phyloP scores from a whole-genome alignment of 1,284 basidiomycete genomes.

The Trichosporon coremiiforme region DNA sequence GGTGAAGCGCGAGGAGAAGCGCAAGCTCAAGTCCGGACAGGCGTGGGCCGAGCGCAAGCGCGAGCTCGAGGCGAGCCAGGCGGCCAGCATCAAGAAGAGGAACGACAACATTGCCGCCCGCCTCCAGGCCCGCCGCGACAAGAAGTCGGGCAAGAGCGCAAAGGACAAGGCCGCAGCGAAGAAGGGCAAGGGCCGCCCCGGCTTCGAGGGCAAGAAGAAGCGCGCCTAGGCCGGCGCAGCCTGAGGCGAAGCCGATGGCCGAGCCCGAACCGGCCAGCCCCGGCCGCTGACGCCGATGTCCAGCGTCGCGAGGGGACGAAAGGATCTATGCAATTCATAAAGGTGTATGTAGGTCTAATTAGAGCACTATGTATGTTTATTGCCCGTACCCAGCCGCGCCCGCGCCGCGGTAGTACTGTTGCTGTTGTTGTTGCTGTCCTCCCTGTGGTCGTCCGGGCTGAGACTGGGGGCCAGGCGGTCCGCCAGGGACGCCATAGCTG shows the following conservation, averaged over 20 bases:
- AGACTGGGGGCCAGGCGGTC: neutral
- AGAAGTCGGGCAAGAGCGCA: slow-evolving; percentile 62
- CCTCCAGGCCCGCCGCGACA: slow-evolving; percentile 74
- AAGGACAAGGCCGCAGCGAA: slow-evolving; percentile 58
- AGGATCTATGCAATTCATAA: slow-evolving; percentile 19
- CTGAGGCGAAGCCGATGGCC: neutral
- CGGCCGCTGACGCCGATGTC: too few species aligned
- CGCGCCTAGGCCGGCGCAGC: slow-evolving; percentile 5
- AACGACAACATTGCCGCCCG: slow-evolving; percentile 82
- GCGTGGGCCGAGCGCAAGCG: slow-evolving; percentile 84
- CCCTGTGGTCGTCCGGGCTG: slow-evolving; percentile 2
- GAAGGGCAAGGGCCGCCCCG: slow-evolving; percentile 35
- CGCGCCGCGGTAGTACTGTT: slow-evolving; percentile 11
- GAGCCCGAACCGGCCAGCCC: too few species aligned
- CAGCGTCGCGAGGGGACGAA: neutral
- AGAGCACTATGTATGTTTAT: slow-evolving; percentile 19
- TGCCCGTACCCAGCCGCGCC: slow-evolving; percentile 14
- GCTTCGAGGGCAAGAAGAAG: slow-evolving; percentile 45
- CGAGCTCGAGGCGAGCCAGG: slow-evolving; percentile 69
- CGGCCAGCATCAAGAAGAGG: slow-evolving; percentile 81
- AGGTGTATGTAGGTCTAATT: slow-evolving; percentile 17
- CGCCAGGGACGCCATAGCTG: slow-evolving; percentile 14
- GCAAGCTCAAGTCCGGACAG: slow-evolving; percentile 77
- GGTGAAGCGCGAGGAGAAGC: slow-evolving; percentile 83
- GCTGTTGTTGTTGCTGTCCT: neutral